Conservation (phyloP, 441 rosid species). For the Erysimum pusillum region DNA sequence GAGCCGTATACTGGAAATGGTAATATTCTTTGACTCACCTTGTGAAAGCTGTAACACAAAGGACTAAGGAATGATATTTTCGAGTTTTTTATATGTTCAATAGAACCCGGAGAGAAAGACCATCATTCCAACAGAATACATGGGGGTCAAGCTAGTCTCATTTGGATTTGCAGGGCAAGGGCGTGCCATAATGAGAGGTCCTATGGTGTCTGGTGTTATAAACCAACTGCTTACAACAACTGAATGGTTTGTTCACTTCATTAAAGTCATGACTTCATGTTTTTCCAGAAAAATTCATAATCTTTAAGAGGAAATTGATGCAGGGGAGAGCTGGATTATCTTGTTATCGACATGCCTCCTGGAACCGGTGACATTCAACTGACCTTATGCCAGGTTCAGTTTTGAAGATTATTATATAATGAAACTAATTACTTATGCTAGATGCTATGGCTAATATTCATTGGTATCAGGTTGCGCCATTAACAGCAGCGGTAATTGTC, state of each 20-base stretch:
- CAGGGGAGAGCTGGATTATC: conserved; percentile 99
- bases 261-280: conserved; percentile 13
- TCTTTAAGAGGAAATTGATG: conserved; percentile 28
- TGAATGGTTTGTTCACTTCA: conserved; percentile 72
- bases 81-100: conserved; percentile 31
- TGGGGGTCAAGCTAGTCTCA: conserved; percentile 95
- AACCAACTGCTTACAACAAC: conserved; percentile 91
- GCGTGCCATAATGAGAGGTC: conserved; percentile 96
- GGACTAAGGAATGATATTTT: conserved; percentile 21
- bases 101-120: conserved; percentile 90
- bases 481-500: conserved; percentile 95
- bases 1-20: conserved; percentile 86
- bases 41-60: conserved; percentile 24
- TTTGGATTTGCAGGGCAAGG: conserved; percentile 99
- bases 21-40: conserved; percentile 45
- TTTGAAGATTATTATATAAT: conserved; percentile 11
- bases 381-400: conserved; percentile 87
- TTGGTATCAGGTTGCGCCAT: conserved; percentile 79
- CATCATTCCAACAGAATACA: conserved; percentile 90
- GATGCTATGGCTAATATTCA: conserved; percentile 10
- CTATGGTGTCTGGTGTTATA: conserved; percentile 98
- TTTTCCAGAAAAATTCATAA: not conserved
- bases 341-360: conserved; percentile 98
- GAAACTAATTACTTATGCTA: not conserved
- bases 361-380: conserved; percentile 99